Evolutionary conservation across 352 stramenopile genomes (phyloP), one percentile per base, ranked within the genome.

Genomic region (Globisporangium cylindrosporum): DNA sequence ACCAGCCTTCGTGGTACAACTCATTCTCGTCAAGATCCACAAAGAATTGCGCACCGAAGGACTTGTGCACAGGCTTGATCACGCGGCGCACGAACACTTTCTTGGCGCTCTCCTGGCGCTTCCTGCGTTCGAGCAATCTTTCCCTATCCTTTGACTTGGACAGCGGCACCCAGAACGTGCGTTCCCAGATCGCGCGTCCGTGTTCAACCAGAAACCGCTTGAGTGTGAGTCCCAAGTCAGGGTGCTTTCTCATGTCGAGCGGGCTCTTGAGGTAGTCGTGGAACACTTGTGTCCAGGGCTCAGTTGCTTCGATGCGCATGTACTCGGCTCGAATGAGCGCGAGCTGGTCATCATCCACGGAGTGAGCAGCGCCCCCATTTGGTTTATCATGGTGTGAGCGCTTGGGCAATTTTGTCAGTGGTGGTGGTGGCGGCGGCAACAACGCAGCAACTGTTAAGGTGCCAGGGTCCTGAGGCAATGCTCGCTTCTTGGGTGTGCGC

Each of bases 131-230:
- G 7, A 27, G 18, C 10, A 46, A 3, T 15, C 20, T 14, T 20
- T 36, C n/a, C 24, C 15, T 38, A 66, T 56, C 66, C 55, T 53
- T 43, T 18, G 49, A 29, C 9, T 32, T 41, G n/a, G 32, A 43
- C 27, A 76, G 20, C 9, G 75, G 73, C 12, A 67, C 2, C 75
- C 75, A 82, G 51, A 82, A 80, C 12, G 57, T 55, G 20, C 73
- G 73, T 55, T 80, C 73, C 76, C 76, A 82, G 12, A 78, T 59
- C 22, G 76, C 76, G 43, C 55, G 75, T 5, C 64, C 70, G 36
- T 81, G 62, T 0, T 29, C 34, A 1, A 49, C 38, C 63, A 76
- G 67, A 32, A 82, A 80, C 2, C 54, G n/a, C 24, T 69, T 29
- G 55, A 82, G 49, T 7, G 34, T n/a, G 15, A 49, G 22, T 10